phyloP scores from a whole-genome alignment of 495 filamentous ascomycete genomes.

The Daldinia grandis region DNA sequence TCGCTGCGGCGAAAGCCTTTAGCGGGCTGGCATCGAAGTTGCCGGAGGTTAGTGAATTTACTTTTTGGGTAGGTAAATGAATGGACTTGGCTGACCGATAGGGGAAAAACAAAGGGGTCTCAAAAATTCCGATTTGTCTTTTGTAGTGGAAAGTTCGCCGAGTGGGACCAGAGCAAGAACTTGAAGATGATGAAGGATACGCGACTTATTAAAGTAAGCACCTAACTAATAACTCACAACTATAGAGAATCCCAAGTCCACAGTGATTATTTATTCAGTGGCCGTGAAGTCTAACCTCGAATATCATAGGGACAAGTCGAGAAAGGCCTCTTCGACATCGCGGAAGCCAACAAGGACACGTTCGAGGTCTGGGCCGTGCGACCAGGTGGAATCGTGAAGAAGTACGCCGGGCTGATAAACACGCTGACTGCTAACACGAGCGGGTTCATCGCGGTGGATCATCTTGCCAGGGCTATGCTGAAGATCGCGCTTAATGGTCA shows the following conservation, averaged over 20 bases:
- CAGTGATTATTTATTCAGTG: too few relatives aligned
- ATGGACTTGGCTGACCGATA: too few relatives aligned
- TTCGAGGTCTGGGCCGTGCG: conserved; percentile 46
- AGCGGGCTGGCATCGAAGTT: conserved; percentile 35
- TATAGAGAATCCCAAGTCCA: neutral
- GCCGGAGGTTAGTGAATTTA: conserved; percentile 2
- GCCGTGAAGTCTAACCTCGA: conserved; percentile 4
- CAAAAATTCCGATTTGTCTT: conserved; percentile 62
- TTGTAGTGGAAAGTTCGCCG: conserved; percentile 56
- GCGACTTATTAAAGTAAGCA: conserved; percentile 55
- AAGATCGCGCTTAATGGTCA: conserved; percentile 50
- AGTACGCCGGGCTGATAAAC: conserved; percentile 44
- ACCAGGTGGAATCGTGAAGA: conserved; percentile 49
- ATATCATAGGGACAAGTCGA: conserved; percentile 52
- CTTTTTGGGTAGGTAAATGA: too few relatives aligned
- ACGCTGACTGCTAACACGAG: conserved; percentile 38
- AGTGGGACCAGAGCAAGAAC: conserved; percentile 56
- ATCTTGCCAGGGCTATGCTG: conserved; percentile 53
- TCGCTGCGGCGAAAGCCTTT: conserved; percentile 55
- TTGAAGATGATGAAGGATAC: conserved; percentile 55
- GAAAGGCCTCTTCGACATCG: conserved; percentile 48
- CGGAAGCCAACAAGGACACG: conserved; percentile 39
- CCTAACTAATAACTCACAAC: neutral
- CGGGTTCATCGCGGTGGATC: conserved; percentile 47
- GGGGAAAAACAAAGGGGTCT: conserved; percentile 1